Evolutionary conservation across 305 asterid genomes (phyloP).

Genomic region (Fraxinus sp.): DNA sequence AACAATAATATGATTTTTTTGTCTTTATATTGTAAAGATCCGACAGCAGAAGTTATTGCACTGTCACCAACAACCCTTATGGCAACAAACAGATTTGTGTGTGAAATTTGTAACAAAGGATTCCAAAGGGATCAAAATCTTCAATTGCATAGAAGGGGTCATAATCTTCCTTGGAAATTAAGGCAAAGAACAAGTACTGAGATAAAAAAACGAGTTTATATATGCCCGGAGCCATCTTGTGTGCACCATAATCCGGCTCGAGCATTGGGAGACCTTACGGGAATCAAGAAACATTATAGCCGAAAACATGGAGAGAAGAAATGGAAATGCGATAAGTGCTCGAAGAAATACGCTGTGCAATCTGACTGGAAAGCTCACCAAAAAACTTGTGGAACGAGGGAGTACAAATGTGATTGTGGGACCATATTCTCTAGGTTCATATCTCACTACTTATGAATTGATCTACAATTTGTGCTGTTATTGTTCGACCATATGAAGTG

Average conservation of each 20-base stretch:
- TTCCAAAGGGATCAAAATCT: slow-evolving; percentile 87
- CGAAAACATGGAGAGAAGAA: slow-evolving; percentile 92
- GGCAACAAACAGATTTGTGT: slow-evolving; percentile 85
- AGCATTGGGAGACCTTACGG: slow-evolving; percentile 87
- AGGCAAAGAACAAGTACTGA: slow-evolving; percentile 61
- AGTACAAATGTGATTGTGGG: slow-evolving; percentile 84
- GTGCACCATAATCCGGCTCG: slow-evolving; percentile 73
- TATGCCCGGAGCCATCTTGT: slow-evolving; percentile 81
- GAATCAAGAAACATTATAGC: slow-evolving; percentile 86
- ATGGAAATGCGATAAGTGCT: slow-evolving; percentile 83
- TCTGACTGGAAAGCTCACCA: slow-evolving; percentile 96
- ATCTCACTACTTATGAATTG: neutral
- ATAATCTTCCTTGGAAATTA: slow-evolving; percentile 90
- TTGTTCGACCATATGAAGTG: neutral
- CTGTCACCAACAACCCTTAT: slow-evolving; percentile 79
- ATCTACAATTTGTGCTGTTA: neutral
- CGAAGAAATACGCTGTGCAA: slow-evolving; percentile 79
- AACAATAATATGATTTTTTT: neutral
- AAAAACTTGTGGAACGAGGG: slow-evolving; percentile 88
- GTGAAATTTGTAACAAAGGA: slow-evolving; percentile 83
- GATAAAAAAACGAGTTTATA: slow-evolving; percentile 65
- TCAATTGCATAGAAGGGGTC: slow-evolving; percentile 81
- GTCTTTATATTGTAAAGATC: slow-evolving; percentile 40
- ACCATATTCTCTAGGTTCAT: slow-evolving; percentile 80
- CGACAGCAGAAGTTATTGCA: slow-evolving; percentile 78